phyloP scores from a whole-genome alignment of 371 early-diverging fungal species.

The Lichtheimia ornata region DNA sequence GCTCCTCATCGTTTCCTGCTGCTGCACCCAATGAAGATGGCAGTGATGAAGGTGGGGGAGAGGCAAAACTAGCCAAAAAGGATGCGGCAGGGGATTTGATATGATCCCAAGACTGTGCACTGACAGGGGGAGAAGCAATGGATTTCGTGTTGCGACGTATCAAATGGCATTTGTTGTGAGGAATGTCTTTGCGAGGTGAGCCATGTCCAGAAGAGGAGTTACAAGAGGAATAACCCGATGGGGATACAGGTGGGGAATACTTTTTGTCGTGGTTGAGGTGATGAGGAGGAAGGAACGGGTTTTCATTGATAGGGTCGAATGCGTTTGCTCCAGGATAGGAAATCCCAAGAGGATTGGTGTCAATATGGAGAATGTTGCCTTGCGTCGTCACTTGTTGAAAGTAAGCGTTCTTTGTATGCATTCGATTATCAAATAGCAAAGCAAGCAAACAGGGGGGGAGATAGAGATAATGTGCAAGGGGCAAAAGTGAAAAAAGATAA shows the following conservation, averaged over 20 bases:
- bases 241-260: conserved; percentile 11
- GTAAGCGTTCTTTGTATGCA: conserved; percentile 3
- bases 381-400: background rate
- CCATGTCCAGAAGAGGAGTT: conserved; percentile 9
- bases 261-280: background rate
- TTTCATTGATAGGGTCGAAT: background rate
- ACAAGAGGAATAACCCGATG: conserved; percentile 1
- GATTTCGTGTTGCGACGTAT: background rate
- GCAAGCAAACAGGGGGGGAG: background rate
- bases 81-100: conserved; percentile 64
- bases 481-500: background rate
- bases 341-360: conserved; percentile 29
- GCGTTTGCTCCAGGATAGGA: conserved; percentile 10
- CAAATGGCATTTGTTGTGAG: conserved; percentile 17
- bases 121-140: conserved; percentile 19
- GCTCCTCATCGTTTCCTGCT: conserved; percentile 22
- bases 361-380: conserved; percentile 12
- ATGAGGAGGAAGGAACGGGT: conserved; percentile 20
- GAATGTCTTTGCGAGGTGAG: conserved; percentile 8
- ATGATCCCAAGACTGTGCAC: conserved; percentile 46
- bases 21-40: too few species aligned
- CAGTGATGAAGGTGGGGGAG: conserved; percentile 21
- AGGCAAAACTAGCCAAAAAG: conserved; percentile 58
- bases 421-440: conserved; percentile 1
- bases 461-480: background rate